Evolutionary conservation across 345 rosid species (phyloP), one percentile per base, ranked within the genome.

Genomic region (Arabis hirsuta): DNA sequence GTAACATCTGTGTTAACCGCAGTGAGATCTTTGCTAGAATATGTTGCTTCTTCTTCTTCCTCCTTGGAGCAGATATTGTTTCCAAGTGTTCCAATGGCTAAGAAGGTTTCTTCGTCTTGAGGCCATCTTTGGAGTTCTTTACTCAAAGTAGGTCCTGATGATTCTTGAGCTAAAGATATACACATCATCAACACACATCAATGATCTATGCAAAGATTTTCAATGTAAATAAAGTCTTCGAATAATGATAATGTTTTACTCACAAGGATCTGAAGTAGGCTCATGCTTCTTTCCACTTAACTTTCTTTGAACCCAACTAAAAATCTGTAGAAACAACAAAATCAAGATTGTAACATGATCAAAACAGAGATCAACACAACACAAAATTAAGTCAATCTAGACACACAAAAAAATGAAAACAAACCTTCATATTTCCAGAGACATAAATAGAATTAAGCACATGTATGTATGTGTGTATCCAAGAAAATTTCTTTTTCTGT

Each of bases 51-150:
- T 5, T 63, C 43, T 3, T 73, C 76, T 55, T 76, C 80, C 71
- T 73, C 51, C 77, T 82, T 76, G 53, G 76, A 70, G 3, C 20
- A 62, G 10, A 80, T 64, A 26, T 63, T 78, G 50, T 78, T 85
- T 72, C 98, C 95, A 39, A 92, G 81, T 42, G 98, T 92, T n/a
- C 98, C 98, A 2, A 92, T 92, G 12, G 89, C 82, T 38, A 92
- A 77, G 74, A 90, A 71, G 41, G 79, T 62, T 69, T 76, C 79
- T 62, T 69, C 74, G 3, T 80, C 88, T 34, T 80, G 81, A 60
- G 87, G 84, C 97, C 91, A 90, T 57, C 85, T 81, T 31, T 80
- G 81, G 55, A 83, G 80, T 72, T 88, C 95, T 78, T 87, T 89
- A 53, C 74, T 71, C 57, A 76, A 51, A 45, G 73, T 16, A 67